These are phyloP conservation scores for Podaxis mareebaensis DNA, from an alignment of 768 basidiomycete genomes.

Conservation along the genomic window DNA sequence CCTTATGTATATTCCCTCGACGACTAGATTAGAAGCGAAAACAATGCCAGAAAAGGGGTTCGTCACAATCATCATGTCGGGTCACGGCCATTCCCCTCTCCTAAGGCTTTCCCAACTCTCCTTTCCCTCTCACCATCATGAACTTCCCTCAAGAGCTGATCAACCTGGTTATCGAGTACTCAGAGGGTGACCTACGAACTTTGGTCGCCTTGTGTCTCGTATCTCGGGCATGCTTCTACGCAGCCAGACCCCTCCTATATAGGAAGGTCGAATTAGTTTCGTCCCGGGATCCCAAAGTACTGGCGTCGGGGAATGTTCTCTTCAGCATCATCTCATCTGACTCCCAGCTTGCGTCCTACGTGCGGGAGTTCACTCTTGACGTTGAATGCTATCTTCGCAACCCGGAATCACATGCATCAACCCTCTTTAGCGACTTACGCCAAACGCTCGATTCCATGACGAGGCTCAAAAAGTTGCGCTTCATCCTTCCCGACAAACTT, in stretches of 20 bases:
- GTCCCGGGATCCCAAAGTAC: not conserved
- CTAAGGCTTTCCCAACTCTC: not conserved
- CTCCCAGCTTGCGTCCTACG: conserved; percentile 4
- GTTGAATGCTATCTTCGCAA: not conserved
- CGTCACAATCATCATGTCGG: not conserved
- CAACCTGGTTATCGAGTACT: conserved; percentile 3
- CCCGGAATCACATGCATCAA: not conserved
- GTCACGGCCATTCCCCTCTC: not conserved
- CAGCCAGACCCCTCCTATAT: conserved; percentile 4
- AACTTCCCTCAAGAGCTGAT: conserved; percentile 4
- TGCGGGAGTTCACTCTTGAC: conserved; percentile 3
- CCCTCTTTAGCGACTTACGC: not conserved
- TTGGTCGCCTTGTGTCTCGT: conserved; percentile 2
- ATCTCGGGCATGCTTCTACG: conserved; percentile 5
- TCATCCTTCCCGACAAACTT: not conserved
- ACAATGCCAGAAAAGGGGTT: not conserved
- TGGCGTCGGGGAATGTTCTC: not conserved
- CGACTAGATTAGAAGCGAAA: not conserved
- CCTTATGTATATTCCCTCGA: not conserved
- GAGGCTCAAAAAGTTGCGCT: not conserved
- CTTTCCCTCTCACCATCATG: not conserved
- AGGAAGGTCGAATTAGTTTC: not conserved
- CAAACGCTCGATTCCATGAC: conserved; percentile 2
- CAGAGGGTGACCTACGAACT: not conserved
- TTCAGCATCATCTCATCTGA: not conserved